Evolutionary conservation across 2,329 filamentous ascomycete species (phyloP).

Genomic region (Alternaria ethzedia): DNA sequence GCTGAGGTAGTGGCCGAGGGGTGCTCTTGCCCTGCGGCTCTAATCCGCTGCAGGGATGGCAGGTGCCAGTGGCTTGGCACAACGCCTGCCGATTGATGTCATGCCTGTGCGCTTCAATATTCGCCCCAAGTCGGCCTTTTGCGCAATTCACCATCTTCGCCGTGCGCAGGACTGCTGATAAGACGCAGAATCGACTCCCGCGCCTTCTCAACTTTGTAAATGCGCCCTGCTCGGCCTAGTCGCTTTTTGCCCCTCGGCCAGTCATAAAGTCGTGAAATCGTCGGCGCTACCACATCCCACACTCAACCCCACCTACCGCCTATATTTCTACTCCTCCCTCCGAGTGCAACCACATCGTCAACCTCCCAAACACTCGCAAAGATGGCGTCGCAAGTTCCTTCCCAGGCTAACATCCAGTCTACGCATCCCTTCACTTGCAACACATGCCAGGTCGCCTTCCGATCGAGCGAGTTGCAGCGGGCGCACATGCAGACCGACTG

Average conservation of each 20-base stretch:
- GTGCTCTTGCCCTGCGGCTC: slow-evolving; percentile 19
- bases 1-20: slow-evolving; percentile 17
- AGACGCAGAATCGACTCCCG: neutral
- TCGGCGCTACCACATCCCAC: slow-evolving; percentile 22
- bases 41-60: slow-evolving; percentile 24
- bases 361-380: slow-evolving; percentile 12
- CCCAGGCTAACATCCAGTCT: slow-evolving; percentile 45
- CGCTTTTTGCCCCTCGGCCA: slow-evolving; percentile 30
- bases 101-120: slow-evolving; percentile 15
- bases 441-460: slow-evolving; percentile 95
- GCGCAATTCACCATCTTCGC: slow-evolving; percentile 11
- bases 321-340: slow-evolving; percentile 22
- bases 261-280: slow-evolving; percentile 25
- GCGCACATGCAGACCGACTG: slow-evolving; percentile 98
- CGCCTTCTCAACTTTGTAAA: slow-evolving; percentile 4
- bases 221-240: slow-evolving; percentile 7
- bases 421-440: slow-evolving; percentile 95
- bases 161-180: slow-evolving; percentile 3
- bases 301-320: slow-evolving; percentile 32
- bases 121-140: slow-evolving; percentile 16
- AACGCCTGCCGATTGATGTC: slow-evolving; percentile 14
- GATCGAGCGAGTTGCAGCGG: slow-evolving; percentile 89
- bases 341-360: slow-evolving; percentile 1
- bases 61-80: slow-evolving; percentile 15
- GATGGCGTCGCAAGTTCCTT: slow-evolving; percentile 45